Evolutionary conservation across 1,139 yeast species (phyloP), one percentile per base, ranked within the genome.

Genomic region (Protomyces gravidus): DNA sequence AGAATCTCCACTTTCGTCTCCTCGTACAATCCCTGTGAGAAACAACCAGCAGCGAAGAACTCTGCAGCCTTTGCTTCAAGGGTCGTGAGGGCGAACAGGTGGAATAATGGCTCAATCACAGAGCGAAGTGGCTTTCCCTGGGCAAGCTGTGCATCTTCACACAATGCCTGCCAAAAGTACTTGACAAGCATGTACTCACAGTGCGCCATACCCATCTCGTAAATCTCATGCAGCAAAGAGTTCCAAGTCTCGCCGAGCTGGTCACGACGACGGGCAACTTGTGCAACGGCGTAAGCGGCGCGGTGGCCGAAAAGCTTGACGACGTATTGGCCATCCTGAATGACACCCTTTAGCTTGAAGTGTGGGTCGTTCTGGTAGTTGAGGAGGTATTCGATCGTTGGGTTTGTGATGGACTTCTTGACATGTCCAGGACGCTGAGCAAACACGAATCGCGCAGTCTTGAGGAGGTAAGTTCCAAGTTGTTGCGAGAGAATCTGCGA

Each of bases 401-500:
- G 60, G 40, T 56, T 56, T 5, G 55, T 33, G 40, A 21, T 36
- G 27, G 50, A 39, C 21, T 30, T 36, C 51, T 49, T 50, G 47
- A 50, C 55, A 27, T 56, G 45, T 11, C 60, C 60, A 47, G 26
- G 26, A 27, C 50, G 51, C 40, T 55, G 45, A 21, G 32, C 49
- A 26, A 53, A 53, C 19, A 56, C 60, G 26, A 42, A 39, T n/a
- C 60, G 47, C 5, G 60, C 60, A 21, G 55, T 50, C 47, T 56
- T 56, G 45, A 58, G 42, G 23, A 58, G 49, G 49, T 52, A 51
- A 30, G 60, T 51, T 15, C 60, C 61, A n/a, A 52, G 48, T 36
- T 58, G 61, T 36, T 58, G 61, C 9, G 58, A 45, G 26, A 58
- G 50, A 50, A 58, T 51, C 15, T 56, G 55, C 60, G 58, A 55